Evolutionary conservation across 768 basidiomycete species (phyloP).

Genomic region (Leucogyrophana mollusca): DNA sequence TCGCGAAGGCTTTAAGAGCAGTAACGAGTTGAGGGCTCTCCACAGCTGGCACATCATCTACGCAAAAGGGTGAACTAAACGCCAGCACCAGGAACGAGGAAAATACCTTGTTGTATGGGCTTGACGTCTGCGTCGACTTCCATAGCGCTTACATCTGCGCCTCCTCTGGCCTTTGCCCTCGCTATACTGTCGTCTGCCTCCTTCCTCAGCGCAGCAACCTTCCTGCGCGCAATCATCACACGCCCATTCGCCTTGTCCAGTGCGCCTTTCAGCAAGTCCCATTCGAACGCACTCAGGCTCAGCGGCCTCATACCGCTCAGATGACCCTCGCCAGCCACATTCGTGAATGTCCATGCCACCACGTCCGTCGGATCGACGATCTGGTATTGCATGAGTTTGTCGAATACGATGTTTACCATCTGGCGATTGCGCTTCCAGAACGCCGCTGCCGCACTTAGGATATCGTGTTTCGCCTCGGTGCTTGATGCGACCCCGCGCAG

Average conservation of each 20-base stretch:
- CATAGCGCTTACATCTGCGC: constrained; percentile 47
- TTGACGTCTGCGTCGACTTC: constrained; percentile 78
- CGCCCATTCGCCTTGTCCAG: constrained; percentile 91
- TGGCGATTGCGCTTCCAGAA: constrained; percentile 89
- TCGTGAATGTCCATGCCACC: constrained; percentile 77
- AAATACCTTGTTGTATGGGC: constrained; percentile 40
- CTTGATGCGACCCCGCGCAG: constrained; percentile 60
- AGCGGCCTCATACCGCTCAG: constrained; percentile 31
- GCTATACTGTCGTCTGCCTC: constrained; percentile 89
- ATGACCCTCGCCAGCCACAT: constrained; percentile 43
- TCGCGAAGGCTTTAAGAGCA: constrained; percentile 73
- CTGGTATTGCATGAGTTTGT: constrained; percentile 98
- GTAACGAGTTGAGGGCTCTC: constrained; percentile 70
- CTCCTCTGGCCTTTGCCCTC: constrained; percentile 62
- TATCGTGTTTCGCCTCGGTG: constrained; percentile 61
- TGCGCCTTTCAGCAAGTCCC: constrained; percentile 81
- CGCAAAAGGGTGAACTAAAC: constrained; percentile 5
- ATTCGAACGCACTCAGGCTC: constrained; percentile 65
- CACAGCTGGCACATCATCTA: constrained; percentile 46
- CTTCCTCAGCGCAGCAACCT: constrained; percentile 72
- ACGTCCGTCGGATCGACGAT: constrained; percentile 94
- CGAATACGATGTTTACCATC: constrained; percentile 89
- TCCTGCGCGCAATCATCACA: constrained; percentile 73
- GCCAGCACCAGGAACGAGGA: background rate
- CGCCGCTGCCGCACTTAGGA: constrained; percentile 64